Percentiles rank a stretch among this genome's conserved stretches.
Evolutionary conservation across 2,329 filamentous ascomycete species (phyloP).

Genomic region (Neonectria magnoliae): DNA sequence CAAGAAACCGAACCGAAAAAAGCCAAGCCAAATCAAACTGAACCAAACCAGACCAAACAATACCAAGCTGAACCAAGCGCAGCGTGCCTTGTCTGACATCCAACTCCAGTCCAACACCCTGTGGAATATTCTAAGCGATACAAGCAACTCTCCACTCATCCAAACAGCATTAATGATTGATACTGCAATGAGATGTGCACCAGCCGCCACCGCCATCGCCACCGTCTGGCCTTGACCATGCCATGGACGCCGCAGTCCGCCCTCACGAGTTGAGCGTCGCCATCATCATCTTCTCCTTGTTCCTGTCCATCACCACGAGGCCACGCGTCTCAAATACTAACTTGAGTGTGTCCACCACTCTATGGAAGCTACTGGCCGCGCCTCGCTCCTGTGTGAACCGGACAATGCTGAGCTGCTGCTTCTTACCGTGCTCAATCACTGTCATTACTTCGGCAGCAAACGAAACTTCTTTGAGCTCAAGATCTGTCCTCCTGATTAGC

Average conservation of each 20-base stretch:
- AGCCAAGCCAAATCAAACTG: background rate
- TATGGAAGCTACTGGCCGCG: constrained; percentile 89
- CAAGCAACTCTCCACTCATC: constrained; percentile 13
- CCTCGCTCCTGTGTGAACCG: constrained; percentile 91
- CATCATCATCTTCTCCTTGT: constrained; percentile 77
- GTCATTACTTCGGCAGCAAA: constrained; percentile 90
- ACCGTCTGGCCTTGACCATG: background rate
- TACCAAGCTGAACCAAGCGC: constrained; percentile 1
- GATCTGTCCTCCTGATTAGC: constrained; percentile 61
- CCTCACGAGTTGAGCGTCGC: constrained; percentile 68
- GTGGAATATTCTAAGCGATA: constrained; percentile 15
- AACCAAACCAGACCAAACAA: background rate
- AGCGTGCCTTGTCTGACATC: constrained; percentile 15
- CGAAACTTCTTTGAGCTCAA: constrained; percentile 86
- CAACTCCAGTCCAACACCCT: constrained; percentile 29
- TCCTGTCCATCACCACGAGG: constrained; percentile 74
- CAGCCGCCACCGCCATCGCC: background rate
- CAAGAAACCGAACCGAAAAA: constrained; percentile 1
- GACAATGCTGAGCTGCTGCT: constrained; percentile 79
- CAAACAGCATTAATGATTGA: constrained; percentile 22
- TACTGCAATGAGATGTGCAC: constrained; percentile 5
- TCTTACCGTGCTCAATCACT: constrained; percentile 85
- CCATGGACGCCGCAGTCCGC: background rate
- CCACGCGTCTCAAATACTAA: constrained; percentile 72
- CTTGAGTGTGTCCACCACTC: constrained; percentile 81